phyloP scores from a whole-genome alignment of 306 rosid species.

The Delonix regia region DNA sequence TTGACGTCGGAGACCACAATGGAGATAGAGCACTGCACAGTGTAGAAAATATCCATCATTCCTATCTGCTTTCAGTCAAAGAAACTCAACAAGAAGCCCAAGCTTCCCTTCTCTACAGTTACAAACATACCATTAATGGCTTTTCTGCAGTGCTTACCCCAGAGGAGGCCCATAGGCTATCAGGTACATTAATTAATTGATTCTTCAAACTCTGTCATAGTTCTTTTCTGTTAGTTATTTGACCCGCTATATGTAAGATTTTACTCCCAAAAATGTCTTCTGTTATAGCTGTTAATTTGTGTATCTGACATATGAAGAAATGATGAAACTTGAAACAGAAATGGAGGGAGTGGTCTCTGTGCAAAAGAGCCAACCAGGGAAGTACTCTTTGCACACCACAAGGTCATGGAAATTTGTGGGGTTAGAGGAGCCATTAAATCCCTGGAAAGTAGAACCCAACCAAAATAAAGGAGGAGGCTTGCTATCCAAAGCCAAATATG shows the following conservation, averaged over 20 bases:
- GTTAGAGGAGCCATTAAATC: constrained; percentile 39
- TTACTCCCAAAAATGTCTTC: too few relatives aligned
- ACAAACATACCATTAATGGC: constrained; percentile 85
- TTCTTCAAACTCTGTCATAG: neutral
- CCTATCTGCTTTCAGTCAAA: constrained; percentile 68
- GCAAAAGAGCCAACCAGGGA: constrained; percentile 38
- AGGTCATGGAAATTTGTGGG: constrained; percentile 68
- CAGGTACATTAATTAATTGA: constrained; percentile 49
- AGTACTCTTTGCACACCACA: constrained; percentile 59
- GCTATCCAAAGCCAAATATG: constrained; percentile 59
- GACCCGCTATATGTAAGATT: too few relatives aligned
- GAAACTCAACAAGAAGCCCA: constrained; percentile 62
- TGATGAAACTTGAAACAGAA: constrained; percentile 41
- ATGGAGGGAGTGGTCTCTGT: constrained; percentile 58
- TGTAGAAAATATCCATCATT: constrained; percentile 61
- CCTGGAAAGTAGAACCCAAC: neutral
- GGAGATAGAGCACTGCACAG: constrained; percentile 49
- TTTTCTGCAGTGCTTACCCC: constrained; percentile 85
- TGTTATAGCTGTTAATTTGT: too few relatives aligned
- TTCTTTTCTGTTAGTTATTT: too few relatives aligned
- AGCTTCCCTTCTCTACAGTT: constrained; percentile 76
- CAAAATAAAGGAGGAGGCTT: constrained; percentile 38
- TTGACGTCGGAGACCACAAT: constrained; percentile 58
- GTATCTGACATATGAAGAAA: neutral
- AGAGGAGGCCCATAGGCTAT: constrained; percentile 64